Evolutionary conservation across 2,329 filamentous ascomycete genomes (phyloP).

Genomic region (Cadophora sp.): DNA sequence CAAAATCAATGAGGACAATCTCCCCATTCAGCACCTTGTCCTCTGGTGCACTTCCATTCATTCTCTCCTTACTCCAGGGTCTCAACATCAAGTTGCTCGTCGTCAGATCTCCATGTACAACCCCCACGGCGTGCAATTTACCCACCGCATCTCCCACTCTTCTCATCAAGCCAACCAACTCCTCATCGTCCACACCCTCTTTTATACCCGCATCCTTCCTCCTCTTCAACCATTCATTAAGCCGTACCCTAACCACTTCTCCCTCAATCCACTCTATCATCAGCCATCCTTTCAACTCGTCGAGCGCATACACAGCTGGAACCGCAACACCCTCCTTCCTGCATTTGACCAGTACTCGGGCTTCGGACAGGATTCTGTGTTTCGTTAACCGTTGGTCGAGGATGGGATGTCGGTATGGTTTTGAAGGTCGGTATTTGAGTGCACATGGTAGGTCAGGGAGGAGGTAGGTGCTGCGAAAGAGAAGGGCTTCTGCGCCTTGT

Average conservation of each 20-base stretch:
- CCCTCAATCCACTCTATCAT: slow-evolving; percentile 88
- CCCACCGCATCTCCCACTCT: slow-evolving; percentile 76
- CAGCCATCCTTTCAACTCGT: slow-evolving; percentile 71
- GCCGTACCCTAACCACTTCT: slow-evolving; percentile 68
- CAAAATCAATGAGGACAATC: slow-evolving; percentile 93
- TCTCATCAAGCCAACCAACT: slow-evolving; percentile 68
- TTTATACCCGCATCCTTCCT: slow-evolving; percentile 41
- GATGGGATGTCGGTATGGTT: slow-evolving; percentile 88
- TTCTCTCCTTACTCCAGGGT: slow-evolving; percentile 27
- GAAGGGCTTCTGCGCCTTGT: slow-evolving; percentile 93
- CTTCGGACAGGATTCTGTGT: slow-evolving; percentile 87
- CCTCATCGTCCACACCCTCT: slow-evolving; percentile 53
- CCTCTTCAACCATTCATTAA: slow-evolving; percentile 71
- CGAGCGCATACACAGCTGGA: slow-evolving; percentile 77
- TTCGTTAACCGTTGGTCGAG: slow-evolving; percentile 89
- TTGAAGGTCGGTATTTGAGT: slow-evolving; percentile 89
- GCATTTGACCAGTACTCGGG: slow-evolving; percentile 82
- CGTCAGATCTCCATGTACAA: slow-evolving; percentile 94
- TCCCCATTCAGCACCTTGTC: slow-evolving; percentile 65
- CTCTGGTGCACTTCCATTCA: slow-evolving; percentile 34
- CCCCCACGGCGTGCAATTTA: slow-evolving; percentile 79
- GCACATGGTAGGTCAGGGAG: slow-evolving; percentile 71
- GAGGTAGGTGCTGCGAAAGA: slow-evolving; percentile 88
- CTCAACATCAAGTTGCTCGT: slow-evolving; percentile 95
- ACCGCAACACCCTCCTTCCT: slow-evolving; percentile 80